Conservation (phyloP, 139 green algal genomes). For the Protoeuglena noctilucae region DNA sequence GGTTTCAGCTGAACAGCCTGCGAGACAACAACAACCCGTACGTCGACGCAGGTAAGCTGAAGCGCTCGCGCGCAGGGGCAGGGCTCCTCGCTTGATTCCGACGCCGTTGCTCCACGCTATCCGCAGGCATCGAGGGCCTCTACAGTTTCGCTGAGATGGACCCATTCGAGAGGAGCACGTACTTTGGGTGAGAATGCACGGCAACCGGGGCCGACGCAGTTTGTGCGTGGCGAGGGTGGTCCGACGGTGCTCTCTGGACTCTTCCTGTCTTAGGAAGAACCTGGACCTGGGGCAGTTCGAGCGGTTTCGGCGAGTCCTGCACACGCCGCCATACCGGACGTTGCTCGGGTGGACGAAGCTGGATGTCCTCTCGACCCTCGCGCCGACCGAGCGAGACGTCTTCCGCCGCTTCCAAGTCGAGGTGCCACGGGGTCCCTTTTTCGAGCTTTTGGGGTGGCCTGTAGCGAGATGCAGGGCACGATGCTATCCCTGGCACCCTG, state of each 20-base stretch:
- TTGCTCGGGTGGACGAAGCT: conserved; percentile 28
- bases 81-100: background rate
- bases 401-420: no score
- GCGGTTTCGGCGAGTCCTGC: conserved; percentile 44
- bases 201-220: background rate
- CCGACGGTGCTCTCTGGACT: background rate
- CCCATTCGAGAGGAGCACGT: conserved; percentile 33
- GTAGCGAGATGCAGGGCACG: no score
- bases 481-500: no score
- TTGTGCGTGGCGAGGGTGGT: background rate
- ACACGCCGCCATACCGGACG: conserved; percentile 26
- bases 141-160: conserved; percentile 60
- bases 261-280: conserved; percentile 18
- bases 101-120: background rate
- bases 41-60: conserved; percentile 40
- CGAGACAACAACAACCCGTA: conserved; percentile 30
- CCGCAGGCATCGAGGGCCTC: background rate
- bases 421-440: no score
- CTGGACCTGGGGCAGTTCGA: conserved; percentile 59
- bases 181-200: conserved; percentile 33
- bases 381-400: no score
- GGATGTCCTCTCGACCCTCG: no score
- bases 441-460: no score
- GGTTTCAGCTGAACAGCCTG: no score
- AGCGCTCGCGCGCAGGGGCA: conserved; percentile 18